phyloP scores from a whole-genome alignment of 495 filamentous ascomycete species.

The Podospora appendiculata region DNA sequence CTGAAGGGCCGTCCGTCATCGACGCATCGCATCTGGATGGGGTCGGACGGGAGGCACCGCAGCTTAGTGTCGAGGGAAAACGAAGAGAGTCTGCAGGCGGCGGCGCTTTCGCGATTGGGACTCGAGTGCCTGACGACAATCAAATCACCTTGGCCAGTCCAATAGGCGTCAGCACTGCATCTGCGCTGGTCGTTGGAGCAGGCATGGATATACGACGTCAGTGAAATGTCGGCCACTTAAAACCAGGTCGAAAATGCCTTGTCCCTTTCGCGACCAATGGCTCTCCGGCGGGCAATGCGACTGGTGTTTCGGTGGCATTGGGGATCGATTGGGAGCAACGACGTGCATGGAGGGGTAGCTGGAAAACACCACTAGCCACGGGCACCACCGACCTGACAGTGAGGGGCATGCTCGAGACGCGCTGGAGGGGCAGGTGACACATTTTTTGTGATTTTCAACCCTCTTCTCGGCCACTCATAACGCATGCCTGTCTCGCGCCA shows the following conservation, averaged over 20 bases:
- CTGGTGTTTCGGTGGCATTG: not conserved
- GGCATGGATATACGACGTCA: not conserved
- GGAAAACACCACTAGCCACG: conserved; percentile 1
- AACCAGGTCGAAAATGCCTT: not conserved
- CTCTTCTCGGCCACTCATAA: conserved; percentile 11
- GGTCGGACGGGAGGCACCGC: not conserved
- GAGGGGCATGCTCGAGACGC: not conserved
- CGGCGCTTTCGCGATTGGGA: not conserved
- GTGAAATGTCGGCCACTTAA: not conserved
- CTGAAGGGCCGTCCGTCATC: not conserved
- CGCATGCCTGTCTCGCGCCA: not conserved
- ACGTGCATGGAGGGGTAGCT: conserved; percentile 15
- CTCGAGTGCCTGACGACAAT: not conserved
- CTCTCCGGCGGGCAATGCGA: not conserved
- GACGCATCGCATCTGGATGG: not conserved
- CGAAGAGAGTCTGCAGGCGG: not conserved
- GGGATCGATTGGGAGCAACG: conserved; percentile 4
- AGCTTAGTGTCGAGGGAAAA: not conserved
- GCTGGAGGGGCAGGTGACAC: conserved; percentile 24
- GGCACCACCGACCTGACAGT: not conserved
- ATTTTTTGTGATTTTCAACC: conserved; percentile 1
- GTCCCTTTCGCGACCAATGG: not conserved
- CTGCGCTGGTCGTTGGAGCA: not conserved
- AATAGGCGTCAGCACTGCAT: not conserved
- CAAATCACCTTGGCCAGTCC: not conserved